Percentiles rank a stretch among this genome's conserved stretches.
Evolutionary conservation across 2,329 filamentous ascomycete species (phyloP).

Genomic region (Fusarium torreyae): DNA sequence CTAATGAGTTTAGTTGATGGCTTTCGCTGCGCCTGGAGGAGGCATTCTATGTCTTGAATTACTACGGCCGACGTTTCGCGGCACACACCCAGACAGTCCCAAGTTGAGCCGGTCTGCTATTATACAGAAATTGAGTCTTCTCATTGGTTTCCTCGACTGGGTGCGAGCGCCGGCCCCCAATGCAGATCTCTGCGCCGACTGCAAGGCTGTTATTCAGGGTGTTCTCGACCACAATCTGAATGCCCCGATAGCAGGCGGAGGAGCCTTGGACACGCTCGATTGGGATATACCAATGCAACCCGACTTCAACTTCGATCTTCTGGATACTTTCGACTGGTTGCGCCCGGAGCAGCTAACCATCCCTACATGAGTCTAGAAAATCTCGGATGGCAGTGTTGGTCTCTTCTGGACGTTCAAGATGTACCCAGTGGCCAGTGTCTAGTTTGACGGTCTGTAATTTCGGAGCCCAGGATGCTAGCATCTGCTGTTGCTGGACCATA

Average conservation of each 20-base stretch:
- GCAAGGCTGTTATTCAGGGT: slow-evolving; percentile 64
- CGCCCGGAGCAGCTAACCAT: slow-evolving; percentile 39
- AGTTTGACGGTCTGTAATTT: slow-evolving; percentile 57
- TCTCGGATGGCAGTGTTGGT: slow-evolving; percentile 46
- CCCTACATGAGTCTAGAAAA: slow-evolving; percentile 31
- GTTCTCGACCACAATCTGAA: slow-evolving; percentile 67
- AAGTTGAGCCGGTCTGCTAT: slow-evolving; percentile 63
- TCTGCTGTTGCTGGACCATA: slow-evolving; percentile 46
- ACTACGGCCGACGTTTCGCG: slow-evolving; percentile 59
- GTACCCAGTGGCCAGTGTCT: slow-evolving; percentile 55
- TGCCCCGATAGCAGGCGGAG: slow-evolving; percentile 46
- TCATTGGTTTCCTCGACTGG: slow-evolving; percentile 68
- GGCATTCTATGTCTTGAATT: slow-evolving; percentile 67
- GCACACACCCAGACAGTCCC: slow-evolving; percentile 53
- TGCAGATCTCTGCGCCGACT: slow-evolving; percentile 62
- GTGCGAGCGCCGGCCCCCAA: slow-evolving; percentile 64
- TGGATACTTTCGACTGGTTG: slow-evolving; percentile 67
- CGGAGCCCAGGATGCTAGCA: slow-evolving; percentile 48
- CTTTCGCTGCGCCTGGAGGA: slow-evolving; percentile 64
- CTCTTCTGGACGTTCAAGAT: slow-evolving; percentile 49
- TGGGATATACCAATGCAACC: slow-evolving; percentile 54
- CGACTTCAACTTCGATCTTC: slow-evolving; percentile 63
- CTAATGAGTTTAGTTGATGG: slow-evolving; percentile 59
- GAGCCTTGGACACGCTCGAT: slow-evolving; percentile 50
- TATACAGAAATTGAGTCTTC: slow-evolving; percentile 66